phyloP scores from a whole-genome alignment of 2,329 filamentous ascomycete genomes.

The Alternaria arborescens region DNA sequence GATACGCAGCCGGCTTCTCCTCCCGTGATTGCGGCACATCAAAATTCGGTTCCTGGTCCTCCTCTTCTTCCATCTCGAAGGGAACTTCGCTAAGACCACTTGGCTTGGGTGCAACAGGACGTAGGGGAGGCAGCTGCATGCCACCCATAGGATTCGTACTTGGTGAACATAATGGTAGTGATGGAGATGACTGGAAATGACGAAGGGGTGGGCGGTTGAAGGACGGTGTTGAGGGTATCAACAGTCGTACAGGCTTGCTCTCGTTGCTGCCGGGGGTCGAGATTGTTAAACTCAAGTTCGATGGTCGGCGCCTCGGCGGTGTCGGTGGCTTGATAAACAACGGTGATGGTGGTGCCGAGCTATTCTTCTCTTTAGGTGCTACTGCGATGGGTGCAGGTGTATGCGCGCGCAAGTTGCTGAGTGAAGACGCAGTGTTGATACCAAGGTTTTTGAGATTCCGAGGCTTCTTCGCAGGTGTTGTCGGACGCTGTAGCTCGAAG shows the following conservation, averaged over 20 bases:
- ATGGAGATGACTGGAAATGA: conserved; percentile 70
- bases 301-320: conserved; percentile 74
- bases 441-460: conserved; percentile 86
- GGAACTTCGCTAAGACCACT: conserved; percentile 64
- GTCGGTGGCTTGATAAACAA: conserved; percentile 83
- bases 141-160: conserved; percentile 59
- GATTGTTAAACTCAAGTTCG: conserved; percentile 76
- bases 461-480: conserved; percentile 69
- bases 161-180: conserved; percentile 64
- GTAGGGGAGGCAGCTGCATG: conserved; percentile 59
- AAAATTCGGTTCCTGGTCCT: conserved; percentile 63
- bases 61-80: conserved; percentile 77
- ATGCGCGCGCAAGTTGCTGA: conserved; percentile 56
- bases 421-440: conserved; percentile 69
- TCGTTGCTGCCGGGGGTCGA: conserved; percentile 69
- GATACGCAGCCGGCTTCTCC: conserved; percentile 81
- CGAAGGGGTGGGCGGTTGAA: conserved; percentile 61
- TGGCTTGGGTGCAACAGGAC: conserved; percentile 43
- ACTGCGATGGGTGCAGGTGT: conserved; percentile 62
- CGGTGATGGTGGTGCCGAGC: conserved; percentile 74
- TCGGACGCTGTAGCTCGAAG: conserved; percentile 59
- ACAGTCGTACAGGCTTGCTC: conserved; percentile 64
- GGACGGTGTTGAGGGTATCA: conserved; percentile 67
- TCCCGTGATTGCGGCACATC: conserved; percentile 67
- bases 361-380: conserved; percentile 55